phyloP scores from a whole-genome alignment of 2,329 filamentous ascomycete species.

The Scedosporium dehoogii region DNA sequence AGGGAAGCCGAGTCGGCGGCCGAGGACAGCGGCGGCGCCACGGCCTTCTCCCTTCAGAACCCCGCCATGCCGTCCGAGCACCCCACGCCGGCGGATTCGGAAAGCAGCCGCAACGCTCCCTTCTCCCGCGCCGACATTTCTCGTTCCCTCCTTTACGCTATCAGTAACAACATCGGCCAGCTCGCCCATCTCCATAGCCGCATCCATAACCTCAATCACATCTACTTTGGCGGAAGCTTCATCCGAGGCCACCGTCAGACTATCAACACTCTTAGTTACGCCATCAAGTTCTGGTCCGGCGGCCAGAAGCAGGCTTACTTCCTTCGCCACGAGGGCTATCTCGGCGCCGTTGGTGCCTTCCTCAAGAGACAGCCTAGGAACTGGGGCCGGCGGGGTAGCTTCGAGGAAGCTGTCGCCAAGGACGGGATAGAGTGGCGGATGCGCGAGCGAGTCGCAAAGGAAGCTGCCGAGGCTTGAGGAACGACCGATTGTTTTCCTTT shows the following conservation, averaged over 20 bases:
- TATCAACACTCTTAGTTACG: conserved; percentile 94
- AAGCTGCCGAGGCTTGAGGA: background rate
- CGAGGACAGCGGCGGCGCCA: conserved; percentile 49
- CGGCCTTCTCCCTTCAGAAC: background rate
- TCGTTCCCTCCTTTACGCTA: conserved; percentile 82
- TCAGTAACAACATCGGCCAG: conserved; percentile 97
- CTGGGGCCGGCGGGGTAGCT: conserved; percentile 77
- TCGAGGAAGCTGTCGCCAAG: conserved; percentile 39
- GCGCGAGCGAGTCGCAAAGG: background rate
- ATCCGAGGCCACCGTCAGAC: conserved; percentile 94
- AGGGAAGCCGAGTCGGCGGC: conserved; percentile 68
- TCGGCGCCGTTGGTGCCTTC: conserved; percentile 90
- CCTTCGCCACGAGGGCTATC: conserved; percentile 86
- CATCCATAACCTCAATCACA: conserved; percentile 81
- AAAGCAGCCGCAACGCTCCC: conserved; percentile 27
- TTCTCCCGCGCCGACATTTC: conserved; percentile 83
- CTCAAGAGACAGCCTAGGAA: conserved; percentile 82
- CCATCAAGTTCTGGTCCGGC: conserved; percentile 96
- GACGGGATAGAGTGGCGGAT: conserved; percentile 7
- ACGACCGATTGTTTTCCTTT: too few relatives aligned
- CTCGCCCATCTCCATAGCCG: conserved; percentile 96
- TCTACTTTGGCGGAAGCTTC: conserved; percentile 96
- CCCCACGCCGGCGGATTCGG: conserved; percentile 4
- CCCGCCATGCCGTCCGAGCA: background rate
- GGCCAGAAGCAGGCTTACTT: conserved; percentile 94